Base-by-base conservation (phyloP, 495 filamentous ascomycete species). In the Aspergillus homomorphus region DNA sequence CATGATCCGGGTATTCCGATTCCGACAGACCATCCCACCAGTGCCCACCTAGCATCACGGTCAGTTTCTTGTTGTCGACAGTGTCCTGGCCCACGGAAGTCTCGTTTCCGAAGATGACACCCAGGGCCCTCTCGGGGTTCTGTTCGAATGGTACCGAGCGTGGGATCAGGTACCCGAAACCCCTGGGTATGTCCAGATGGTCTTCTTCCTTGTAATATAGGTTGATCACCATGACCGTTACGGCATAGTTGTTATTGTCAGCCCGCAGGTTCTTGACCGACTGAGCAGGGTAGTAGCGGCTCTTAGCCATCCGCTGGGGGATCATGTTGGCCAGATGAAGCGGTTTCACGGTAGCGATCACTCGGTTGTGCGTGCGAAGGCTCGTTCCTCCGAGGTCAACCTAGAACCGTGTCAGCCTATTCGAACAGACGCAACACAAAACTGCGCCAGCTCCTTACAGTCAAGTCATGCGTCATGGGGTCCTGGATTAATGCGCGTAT, bases 41-140 rank as follows among this genome's bases (percentile, higher is more conserved):
- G 73, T 97, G 93, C 6, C 94, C 94, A 51, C 94, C 94, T 21
- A 98, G 72, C 89, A 99, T 96, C 52, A 98, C 89, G 15, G 93
- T 97, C 28, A 99, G 69, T 67, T 96, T 96, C 16, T 91, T 96
- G 28, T 90, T 91, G 0, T 71, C 68, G 10, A 70, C 77, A 22
- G 76, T 70, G 46, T 86, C 83, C 64, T 84, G 80, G 15, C 73
- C 78, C 50, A 72, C 58, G 16, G 76, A 78, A 48, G 88, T 80
- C 49, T 91, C 83, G 1, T 87, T 89, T 65, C 96, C 92, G 69
- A 98, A 97, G 56, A 97, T 86, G 41, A 97, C 92, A 45, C 94
- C 94, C 24, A 99, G 84, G 2, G 87, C 88, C 45, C 82, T 76
- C 67, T 97, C 91, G 1, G 91, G 89, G 68, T 98, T 98, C 60